Evolutionary conservation across 495 filamentous ascomycete species (phyloP), one percentile per base, ranked within the genome.

Genomic region (Aspergillus saccharolyticus): DNA sequence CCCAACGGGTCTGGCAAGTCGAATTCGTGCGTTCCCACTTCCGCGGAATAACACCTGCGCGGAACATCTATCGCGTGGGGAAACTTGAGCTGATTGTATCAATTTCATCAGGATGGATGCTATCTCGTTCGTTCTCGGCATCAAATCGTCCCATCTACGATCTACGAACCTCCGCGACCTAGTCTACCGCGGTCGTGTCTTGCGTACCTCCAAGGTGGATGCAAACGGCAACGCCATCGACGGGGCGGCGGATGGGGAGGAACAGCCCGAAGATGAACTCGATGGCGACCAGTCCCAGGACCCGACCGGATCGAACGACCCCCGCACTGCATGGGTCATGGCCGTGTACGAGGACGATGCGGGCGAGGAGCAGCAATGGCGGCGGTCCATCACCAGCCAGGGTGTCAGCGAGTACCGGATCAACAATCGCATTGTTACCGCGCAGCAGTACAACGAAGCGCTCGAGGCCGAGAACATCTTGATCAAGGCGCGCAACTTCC

Each of bases 1-100:
- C 94, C 94, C 64, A 99, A 99, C 89, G 94, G 94, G 74, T 97
- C 95, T 48, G 94, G 94, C 28, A 99, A 99, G 74, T 97, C 95
- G n/a, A 99, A 99, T 70, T 97, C 93, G 91, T 96, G 73, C 69
- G 87, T 80, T 51, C 53, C 19, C 53, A 39, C 12, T 12, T 12
- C 33, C 5, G 2, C 5, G 12, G 5, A 39, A 39, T 15, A 39
- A 39, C 33, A 5, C 33, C 19, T 54, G 20, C 39, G 33, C 25
- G 18, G 39, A 17, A 17, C 24, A 12, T 19, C 3, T 28, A 14
- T 39, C 7, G n/a, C 2, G n/a, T 30, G 15, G 44, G 33, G 21
- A 18, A 22, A 57, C 54, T 42, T 42, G 21, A 39, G 59, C 74
- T 72, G 45, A 73, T 55, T 22, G 18, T 22, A 54, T 47, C 24